Conservation (phyloP, 2,329 filamentous ascomycete genomes). For the Aspergillus sp. region DNA sequence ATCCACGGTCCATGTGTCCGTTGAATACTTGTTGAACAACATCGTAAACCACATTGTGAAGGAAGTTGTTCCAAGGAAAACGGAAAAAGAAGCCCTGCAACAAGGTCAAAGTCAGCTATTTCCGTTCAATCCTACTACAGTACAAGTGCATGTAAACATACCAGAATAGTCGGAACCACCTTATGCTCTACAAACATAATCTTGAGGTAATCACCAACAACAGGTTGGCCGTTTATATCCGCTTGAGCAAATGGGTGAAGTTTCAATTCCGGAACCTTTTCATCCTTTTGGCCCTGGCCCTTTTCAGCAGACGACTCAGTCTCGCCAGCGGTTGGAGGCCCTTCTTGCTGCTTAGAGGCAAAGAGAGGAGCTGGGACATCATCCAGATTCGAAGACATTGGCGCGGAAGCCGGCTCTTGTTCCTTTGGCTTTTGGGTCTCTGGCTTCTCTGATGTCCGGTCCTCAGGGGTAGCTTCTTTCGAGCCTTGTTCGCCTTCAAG, state of each 20-base stretch:
- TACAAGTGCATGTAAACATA: slow-evolving; percentile 45
- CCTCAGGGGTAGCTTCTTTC: slow-evolving; percentile 19
- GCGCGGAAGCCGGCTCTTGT: slow-evolving; percentile 6
- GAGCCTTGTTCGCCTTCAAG: slow-evolving; percentile 53
- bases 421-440: slow-evolving; percentile 9
- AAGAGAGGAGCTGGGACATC: slow-evolving; percentile 65
- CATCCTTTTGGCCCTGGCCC: slow-evolving; percentile 12
- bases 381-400: slow-evolving; percentile 53
- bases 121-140: background rate
- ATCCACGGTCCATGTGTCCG: slow-evolving; percentile 92
- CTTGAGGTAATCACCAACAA: slow-evolving; percentile 92
- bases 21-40: slow-evolving; percentile 99
- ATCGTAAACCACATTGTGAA: slow-evolving; percentile 98
- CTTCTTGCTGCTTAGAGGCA: slow-evolving; percentile 34
- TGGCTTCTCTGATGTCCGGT: background rate
- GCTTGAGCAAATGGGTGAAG: slow-evolving; percentile 45
- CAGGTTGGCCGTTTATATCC: slow-evolving; percentile 60
- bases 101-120: background rate
- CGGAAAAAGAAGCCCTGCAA: slow-evolving; percentile 89
- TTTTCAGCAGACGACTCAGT: slow-evolving; percentile 13
- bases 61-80: slow-evolving; percentile 98
- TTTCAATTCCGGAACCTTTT: slow-evolving; percentile 20
- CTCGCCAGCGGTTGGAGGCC: slow-evolving; percentile 11
- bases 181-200: slow-evolving; percentile 92
- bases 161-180: slow-evolving; percentile 91